These are phyloP conservation scores for Cryomyces antarcticus DNA, from an alignment of 495 filamentous ascomycete species.

Conservation along the genomic window DNA sequence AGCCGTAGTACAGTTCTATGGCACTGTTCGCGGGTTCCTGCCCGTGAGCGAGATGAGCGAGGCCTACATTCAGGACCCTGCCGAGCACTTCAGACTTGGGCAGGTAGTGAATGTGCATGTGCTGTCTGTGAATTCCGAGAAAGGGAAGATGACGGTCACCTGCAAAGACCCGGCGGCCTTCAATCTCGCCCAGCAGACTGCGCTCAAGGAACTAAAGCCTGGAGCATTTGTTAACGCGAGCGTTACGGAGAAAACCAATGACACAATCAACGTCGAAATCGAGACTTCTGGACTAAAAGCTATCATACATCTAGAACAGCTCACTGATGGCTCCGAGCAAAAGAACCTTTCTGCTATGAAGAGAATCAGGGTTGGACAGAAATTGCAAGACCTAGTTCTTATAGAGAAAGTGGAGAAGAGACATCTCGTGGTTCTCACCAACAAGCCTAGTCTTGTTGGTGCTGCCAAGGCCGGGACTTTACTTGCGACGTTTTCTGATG, in stretches of 20 bases:
- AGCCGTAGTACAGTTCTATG: conserved; percentile 87
- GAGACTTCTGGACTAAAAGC: conserved; percentile 51
- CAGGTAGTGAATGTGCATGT: conserved; percentile 82
- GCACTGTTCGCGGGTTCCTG: conserved; percentile 59
- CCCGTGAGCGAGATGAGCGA: conserved; percentile 95
- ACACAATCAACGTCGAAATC: conserved; percentile 59
- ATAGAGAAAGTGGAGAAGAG: conserved; percentile 57
- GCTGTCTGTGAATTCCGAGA: conserved; percentile 51
- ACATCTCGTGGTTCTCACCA: conserved; percentile 49
- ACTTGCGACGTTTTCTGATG: conserved; percentile 42
- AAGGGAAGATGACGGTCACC: conserved; percentile 59
- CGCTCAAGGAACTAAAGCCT: conserved; percentile 46
- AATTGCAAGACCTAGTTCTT: conserved; percentile 61
- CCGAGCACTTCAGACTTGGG: conserved; percentile 69
- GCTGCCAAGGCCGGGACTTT: conserved; percentile 45
- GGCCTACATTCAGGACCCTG: conserved; percentile 74
- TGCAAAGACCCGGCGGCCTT: conserved; percentile 76
- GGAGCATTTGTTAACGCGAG: conserved; percentile 55
- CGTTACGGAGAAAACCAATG: conserved; percentile 67
- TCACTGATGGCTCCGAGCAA: conserved; percentile 57
- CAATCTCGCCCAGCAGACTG: conserved; percentile 49
- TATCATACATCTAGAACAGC: conserved; percentile 49
- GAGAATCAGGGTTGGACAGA: conserved; percentile 63
- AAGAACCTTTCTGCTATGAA: conserved; percentile 58
- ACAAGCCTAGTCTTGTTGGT: conserved; percentile 64